These are phyloP conservation scores for Cryptococcus sp. DNA, from an alignment of 1,284 basidiomycete genomes.

Conservation along the genomic window DNA sequence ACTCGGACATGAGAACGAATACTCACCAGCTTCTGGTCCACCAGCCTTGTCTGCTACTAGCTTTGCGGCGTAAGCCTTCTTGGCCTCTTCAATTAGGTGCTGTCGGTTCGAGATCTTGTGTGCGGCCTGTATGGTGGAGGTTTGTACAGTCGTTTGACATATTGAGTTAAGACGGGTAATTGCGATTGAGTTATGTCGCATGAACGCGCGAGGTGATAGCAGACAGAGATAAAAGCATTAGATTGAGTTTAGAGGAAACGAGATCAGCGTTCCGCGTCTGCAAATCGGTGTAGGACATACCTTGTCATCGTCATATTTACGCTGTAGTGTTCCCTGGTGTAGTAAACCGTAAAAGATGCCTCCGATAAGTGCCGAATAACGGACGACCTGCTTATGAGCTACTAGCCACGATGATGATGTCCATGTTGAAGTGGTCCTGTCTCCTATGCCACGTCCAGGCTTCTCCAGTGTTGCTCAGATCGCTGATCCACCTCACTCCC, in stretches of 20 bases:
- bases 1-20: too few relatives aligned
- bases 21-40: conserved; percentile 19
- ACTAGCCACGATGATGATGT: too few relatives aligned
- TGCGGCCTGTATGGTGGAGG: conserved; percentile 6
- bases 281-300: conserved; percentile 20
- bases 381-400: conserved; percentile 66
- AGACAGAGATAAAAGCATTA: background rate
- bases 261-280: background rate
- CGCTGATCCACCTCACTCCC: too few relatives aligned
- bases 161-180: conserved; percentile 3
- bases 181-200: background rate
- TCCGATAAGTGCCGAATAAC: conserved; percentile 84
- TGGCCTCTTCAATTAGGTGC: conserved; percentile 77
- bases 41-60: conserved; percentile 50
- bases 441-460: too few relatives aligned
- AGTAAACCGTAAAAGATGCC: conserved; percentile 90
- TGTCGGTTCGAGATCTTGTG: conserved; percentile 50
- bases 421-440: too few relatives aligned
- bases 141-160: conserved; percentile 19
- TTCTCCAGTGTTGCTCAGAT: too few relatives aligned
- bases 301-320: conserved; percentile 60
- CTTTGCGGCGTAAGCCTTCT: conserved; percentile 83
- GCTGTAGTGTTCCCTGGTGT: conserved; percentile 86
- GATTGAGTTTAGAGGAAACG: background rate
- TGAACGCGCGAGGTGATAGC: conserved; percentile 26